A percentile compares a stretch with the other conserved stretches of the same genome.
phyloP scores from a whole-genome alignment of 2,329 filamentous ascomycete genomes.

The Dothideomycetes sp. region DNA sequence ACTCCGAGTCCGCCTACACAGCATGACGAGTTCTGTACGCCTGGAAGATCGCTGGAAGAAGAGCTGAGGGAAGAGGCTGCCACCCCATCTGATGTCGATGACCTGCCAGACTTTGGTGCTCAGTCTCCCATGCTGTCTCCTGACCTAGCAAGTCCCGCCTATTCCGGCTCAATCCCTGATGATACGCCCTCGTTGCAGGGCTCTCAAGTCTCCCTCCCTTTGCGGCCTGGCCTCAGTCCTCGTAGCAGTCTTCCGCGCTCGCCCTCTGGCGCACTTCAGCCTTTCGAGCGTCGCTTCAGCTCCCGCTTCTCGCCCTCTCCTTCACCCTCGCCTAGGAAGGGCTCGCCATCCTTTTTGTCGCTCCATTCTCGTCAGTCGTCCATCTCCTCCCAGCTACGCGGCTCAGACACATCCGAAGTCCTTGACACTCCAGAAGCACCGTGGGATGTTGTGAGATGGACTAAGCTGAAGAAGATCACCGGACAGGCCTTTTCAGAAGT shows the following conservation, averaged over 20 bases:
- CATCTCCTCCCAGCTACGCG: slow-evolving; percentile 56
- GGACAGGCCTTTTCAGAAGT: slow-evolving; percentile 85
- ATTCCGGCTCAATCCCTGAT: slow-evolving; percentile 66
- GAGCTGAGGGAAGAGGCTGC: slow-evolving; percentile 8
- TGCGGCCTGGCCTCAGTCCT: slow-evolving; percentile 10
- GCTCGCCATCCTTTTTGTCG: slow-evolving; percentile 68
- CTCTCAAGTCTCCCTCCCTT: slow-evolving; percentile 52
- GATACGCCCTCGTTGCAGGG: slow-evolving; percentile 73
- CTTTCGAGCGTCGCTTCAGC: slow-evolving; percentile 91
- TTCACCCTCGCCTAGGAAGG: slow-evolving; percentile 51
- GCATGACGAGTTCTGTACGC: slow-evolving; percentile 2
- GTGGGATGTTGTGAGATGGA: slow-evolving; percentile 98
- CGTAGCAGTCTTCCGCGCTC: slow-evolving; percentile 55
- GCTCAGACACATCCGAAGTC: slow-evolving; percentile 43
- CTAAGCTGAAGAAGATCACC: slow-evolving; percentile 78
- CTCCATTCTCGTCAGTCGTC: slow-evolving; percentile 70
- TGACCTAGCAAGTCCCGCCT: slow-evolving; percentile 51
- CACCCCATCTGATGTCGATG: slow-evolving; percentile 3
- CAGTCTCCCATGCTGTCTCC: slow-evolving; percentile 16
- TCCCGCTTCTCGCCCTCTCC: slow-evolving; percentile 62
- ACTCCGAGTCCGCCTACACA: background rate
- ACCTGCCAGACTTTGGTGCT: slow-evolving; percentile 14
- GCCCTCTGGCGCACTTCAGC: slow-evolving; percentile 73
- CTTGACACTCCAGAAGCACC: slow-evolving; percentile 54
- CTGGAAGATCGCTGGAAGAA: slow-evolving; percentile 5